Evolutionary conservation across 2,329 filamentous ascomycete species (phyloP).

Genomic region (Thermoascus crustaceus): DNA sequence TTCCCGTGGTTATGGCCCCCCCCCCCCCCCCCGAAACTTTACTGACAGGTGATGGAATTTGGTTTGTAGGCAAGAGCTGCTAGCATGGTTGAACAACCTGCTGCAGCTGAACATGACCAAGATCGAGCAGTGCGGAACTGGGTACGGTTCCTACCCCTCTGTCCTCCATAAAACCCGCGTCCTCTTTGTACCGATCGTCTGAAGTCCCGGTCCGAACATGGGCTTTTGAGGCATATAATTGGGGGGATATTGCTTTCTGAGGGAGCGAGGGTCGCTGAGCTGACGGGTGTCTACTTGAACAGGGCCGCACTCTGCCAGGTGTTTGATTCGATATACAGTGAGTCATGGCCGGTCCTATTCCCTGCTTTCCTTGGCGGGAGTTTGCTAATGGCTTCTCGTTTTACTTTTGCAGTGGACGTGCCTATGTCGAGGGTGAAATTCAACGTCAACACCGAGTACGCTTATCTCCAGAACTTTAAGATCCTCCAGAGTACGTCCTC

Average conservation of each 20-base stretch:
- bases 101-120: slow-evolving; percentile 97
- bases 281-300: slow-evolving; percentile 11
- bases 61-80: slow-evolving; percentile 76
- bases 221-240: slow-evolving; percentile 8
- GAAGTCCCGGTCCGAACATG: slow-evolving; percentile 2
- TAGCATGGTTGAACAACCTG: slow-evolving; percentile 95
- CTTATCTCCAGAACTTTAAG: slow-evolving; percentile 98
- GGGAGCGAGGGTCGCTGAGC: slow-evolving; percentile 9
- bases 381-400: slow-evolving; percentile 4
- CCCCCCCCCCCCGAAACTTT: too few relatives aligned
- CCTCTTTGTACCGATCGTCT: slow-evolving; percentile 3
- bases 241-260: not conserved
- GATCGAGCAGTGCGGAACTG: slow-evolving; percentile 97
- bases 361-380: not conserved
- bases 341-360: slow-evolving; percentile 24
- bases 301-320: slow-evolving; percentile 95
- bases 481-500: slow-evolving; percentile 72
- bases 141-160: slow-evolving; percentile 51
- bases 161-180: slow-evolving; percentile 15
- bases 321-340: slow-evolving; percentile 93
- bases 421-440: slow-evolving; percentile 97
- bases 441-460: slow-evolving; percentile 94
- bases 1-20: too few relatives aligned
- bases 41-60: slow-evolving; percentile 8
- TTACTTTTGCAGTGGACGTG: slow-evolving; percentile 56